Conservation (phyloP, 257 asterid species). For the Scutellaria galericulata region DNA sequence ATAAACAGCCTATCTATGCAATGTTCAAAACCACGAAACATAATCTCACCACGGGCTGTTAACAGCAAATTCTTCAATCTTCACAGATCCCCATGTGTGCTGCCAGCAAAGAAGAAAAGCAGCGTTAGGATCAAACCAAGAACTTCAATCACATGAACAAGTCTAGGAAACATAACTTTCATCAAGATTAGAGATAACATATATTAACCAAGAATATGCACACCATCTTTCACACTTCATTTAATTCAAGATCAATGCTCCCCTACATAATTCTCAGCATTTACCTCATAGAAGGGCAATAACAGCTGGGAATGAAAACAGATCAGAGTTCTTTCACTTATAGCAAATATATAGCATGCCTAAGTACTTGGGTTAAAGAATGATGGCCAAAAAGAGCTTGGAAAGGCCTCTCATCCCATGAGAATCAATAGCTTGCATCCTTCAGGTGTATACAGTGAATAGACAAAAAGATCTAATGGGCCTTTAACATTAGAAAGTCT, state of each 20-base stretch:
- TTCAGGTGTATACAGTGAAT: background rate
- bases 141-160: slow-evolving; percentile 16
- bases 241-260: slow-evolving; percentile 15
- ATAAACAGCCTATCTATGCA: background rate
- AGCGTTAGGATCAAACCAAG: slow-evolving; percentile 15
- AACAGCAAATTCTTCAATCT: slow-evolving; percentile 9
- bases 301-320: slow-evolving; percentile 29
- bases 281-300: slow-evolving; percentile 30
- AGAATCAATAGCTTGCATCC: slow-evolving; percentile 12
- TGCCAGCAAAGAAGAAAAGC: slow-evolving; percentile 23
- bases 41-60: slow-evolving; percentile 33
- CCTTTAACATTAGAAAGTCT: slow-evolving; percentile 32
- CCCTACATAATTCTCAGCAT: slow-evolving; percentile 28
- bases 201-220: background rate
- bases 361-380: slow-evolving; percentile 20
- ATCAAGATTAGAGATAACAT: background rate
- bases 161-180: slow-evolving; percentile 8
- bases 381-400: slow-evolving; percentile 15
- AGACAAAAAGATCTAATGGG: slow-evolving; percentile 25
- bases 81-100: background rate
- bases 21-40: background rate
- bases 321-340: slow-evolving; percentile 31
- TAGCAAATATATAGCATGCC: slow-evolving; percentile 19
- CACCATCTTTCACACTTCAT: background rate
- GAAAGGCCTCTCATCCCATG: slow-evolving; percentile 27